Evolutionary conservation across 192 early-diverging fungal genomes (phyloP).

Genomic region (Linnemannia exigua): DNA sequence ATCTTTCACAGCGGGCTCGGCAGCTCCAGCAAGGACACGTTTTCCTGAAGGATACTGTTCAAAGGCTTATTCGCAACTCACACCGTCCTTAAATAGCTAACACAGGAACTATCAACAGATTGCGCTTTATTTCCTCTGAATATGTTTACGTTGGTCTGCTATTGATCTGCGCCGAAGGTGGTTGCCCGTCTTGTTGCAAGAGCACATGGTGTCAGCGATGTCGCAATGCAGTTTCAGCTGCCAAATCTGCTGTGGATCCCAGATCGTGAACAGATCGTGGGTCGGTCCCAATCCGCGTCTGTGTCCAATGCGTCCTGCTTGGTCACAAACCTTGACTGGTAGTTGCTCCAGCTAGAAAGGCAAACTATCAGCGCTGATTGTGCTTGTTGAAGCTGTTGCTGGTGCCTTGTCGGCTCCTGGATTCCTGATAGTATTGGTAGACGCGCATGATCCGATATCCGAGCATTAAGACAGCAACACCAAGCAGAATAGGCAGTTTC

Average conservation of each 20-base stretch:
- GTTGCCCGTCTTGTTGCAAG: too few relatives aligned
- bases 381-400: not conserved
- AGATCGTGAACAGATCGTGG: not conserved
- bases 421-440: conserved; percentile 28
- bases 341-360: not conserved
- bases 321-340: not conserved
- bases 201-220: too few relatives aligned
- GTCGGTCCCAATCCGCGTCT: not conserved
- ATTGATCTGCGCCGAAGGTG: not conserved
- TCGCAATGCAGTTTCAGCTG: too few relatives aligned
- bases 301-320: not conserved
- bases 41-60: conserved; percentile 10
- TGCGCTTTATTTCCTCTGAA: not conserved
- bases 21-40: conserved; percentile 20
- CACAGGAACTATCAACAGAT: not conserved
- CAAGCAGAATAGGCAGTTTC: conserved; percentile 37
- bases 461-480: conserved; percentile 23
- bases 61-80: not conserved
- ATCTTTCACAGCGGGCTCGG: not conserved
- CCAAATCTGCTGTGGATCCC: not conserved
- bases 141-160: not conserved
- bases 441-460: conserved; percentile 42
- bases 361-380: not conserved
- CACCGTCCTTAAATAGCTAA: not conserved
- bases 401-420: not conserved